Conservation (phyloP, 2,329 filamentous ascomycete species). For the Cyclaneusma minus region DNA sequence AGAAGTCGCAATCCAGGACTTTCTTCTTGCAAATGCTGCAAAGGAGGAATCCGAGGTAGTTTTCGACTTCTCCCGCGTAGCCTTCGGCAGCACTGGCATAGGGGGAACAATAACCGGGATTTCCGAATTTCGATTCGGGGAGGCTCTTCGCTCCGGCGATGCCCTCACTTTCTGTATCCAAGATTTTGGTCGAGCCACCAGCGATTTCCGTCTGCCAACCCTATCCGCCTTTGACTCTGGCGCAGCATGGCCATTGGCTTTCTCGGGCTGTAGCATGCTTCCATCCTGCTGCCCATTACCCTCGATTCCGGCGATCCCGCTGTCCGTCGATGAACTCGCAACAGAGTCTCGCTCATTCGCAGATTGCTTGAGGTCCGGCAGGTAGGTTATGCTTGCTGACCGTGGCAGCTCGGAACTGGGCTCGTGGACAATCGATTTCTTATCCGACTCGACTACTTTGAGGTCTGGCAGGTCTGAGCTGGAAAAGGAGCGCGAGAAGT, state of each 20-base stretch:
- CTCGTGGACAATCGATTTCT: constrained; percentile 9
- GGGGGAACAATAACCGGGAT: no score
- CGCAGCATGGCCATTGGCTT: background rate
- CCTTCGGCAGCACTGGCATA: constrained; percentile 1
- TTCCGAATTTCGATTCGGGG: constrained; percentile 7
- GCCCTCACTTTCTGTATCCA: constrained; percentile 18
- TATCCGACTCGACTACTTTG: constrained; percentile 12
- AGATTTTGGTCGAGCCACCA: constrained; percentile 18
- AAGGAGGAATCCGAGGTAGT: no score
- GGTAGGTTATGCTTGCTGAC: constrained; percentile 40
- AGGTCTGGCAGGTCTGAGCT: constrained; percentile 17
- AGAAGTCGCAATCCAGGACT: no score
- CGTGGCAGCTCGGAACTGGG: constrained; percentile 24
- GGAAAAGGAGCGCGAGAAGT: constrained; percentile 18
- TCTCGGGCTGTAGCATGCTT: no score
- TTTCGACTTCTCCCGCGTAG: background rate
- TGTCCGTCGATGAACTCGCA: no score
- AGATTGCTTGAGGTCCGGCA: constrained; percentile 24
- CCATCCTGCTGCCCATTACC: no score
- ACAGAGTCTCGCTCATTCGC: no score
- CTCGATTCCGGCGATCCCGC: no score
- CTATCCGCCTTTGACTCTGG: constrained; percentile 9
- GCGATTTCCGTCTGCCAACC: constrained; percentile 16
- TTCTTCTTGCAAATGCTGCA: no score
- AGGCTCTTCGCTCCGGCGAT: constrained; percentile 14